A percentile compares a stretch with the other conserved stretches of the same genome.
Conservation (phyloP, 768 basidiomycete genomes). For the Lentinula aciculospora region DNA sequence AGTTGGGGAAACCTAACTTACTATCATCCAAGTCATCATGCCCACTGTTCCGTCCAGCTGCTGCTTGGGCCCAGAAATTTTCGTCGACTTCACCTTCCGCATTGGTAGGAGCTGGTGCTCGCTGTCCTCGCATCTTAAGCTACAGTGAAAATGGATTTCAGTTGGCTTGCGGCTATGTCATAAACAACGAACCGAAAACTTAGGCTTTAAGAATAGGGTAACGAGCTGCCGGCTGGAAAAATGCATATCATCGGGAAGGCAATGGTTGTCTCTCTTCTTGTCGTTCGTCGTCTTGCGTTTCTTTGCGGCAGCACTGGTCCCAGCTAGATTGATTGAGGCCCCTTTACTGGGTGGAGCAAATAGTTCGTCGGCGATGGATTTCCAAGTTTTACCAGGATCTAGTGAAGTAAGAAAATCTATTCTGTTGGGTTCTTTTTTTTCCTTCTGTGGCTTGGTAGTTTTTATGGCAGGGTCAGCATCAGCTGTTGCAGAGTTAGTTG, state of each 20-base stretch:
- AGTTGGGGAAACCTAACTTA: constrained; percentile 23
- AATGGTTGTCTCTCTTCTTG: constrained; percentile 69
- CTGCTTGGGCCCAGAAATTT: constrained; percentile 95
- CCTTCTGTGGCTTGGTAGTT: constrained; percentile 45
- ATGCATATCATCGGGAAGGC: constrained; percentile 95
- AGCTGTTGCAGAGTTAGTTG: constrained; percentile 4
- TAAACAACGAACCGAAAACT: constrained; percentile 71
- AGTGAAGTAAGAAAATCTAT: constrained; percentile 70
- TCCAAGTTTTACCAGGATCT: constrained; percentile 52
- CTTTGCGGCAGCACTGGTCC: constrained; percentile 37
- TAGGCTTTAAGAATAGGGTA: constrained; percentile 92
- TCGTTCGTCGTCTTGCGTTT: constrained; percentile 46
- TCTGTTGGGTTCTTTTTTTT: constrained; percentile 77
- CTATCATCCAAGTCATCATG: constrained; percentile 60
- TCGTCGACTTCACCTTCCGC: constrained; percentile 91
- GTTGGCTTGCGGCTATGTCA: not conserved
- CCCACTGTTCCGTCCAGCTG: constrained; percentile 51
- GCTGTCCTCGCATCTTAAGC: constrained; percentile 86
- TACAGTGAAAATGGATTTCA: constrained; percentile 24
- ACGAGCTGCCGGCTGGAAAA: constrained; percentile 89
- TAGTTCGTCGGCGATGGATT: constrained; percentile 60
- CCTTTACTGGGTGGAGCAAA: constrained; percentile 76
- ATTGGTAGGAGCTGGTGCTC: constrained; percentile 47
- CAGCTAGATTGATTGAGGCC: constrained; percentile 62
- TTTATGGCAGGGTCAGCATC: constrained; percentile 37